A percentile compares a stretch with the other conserved stretches of the same genome.
Evolutionary conservation across 2,329 filamentous ascomycete genomes (phyloP).

Genomic region (Stemphylium beticola): DNA sequence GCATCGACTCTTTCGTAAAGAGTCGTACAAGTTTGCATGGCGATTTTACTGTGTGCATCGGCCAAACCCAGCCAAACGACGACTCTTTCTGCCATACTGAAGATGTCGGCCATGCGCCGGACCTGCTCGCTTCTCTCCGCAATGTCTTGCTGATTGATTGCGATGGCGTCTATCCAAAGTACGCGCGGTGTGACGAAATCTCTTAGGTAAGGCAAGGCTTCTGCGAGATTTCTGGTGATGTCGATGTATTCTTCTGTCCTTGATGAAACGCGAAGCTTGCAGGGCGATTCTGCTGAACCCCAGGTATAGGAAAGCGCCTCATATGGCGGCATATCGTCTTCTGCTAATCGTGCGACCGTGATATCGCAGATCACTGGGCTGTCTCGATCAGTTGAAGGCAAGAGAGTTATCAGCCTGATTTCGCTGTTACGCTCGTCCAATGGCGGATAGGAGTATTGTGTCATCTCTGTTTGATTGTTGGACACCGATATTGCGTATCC

Average conservation of each 20-base stretch:
- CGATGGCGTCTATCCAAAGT: background rate
- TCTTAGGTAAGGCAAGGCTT: background rate
- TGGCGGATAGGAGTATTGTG: background rate
- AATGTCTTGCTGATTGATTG: background rate
- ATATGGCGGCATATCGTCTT: background rate
- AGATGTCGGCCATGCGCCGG: constrained; percentile 1
- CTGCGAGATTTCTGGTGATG: background rate
- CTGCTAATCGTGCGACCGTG: background rate
- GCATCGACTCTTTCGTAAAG: background rate
- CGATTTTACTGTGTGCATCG: background rate
- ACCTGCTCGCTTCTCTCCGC: background rate
- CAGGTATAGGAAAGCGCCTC: background rate
- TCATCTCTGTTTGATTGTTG: too few relatives aligned
- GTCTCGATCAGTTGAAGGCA: background rate
- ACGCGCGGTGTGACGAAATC: background rate
- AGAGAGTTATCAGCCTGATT: background rate
- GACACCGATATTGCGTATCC: too few relatives aligned
- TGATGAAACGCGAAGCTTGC: background rate
- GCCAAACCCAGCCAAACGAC: constrained; percentile 3
- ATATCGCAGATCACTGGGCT: constrained; percentile 3
- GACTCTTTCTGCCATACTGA: background rate
- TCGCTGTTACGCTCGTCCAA: background rate
- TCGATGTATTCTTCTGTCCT: background rate
- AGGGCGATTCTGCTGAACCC: background rate
- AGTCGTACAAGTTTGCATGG: background rate